Percentiles rank a stretch among this genome's conserved stretches.
phyloP scores from a whole-genome alignment of 2,329 filamentous ascomycete genomes.

The Monosporascus sp. region DNA sequence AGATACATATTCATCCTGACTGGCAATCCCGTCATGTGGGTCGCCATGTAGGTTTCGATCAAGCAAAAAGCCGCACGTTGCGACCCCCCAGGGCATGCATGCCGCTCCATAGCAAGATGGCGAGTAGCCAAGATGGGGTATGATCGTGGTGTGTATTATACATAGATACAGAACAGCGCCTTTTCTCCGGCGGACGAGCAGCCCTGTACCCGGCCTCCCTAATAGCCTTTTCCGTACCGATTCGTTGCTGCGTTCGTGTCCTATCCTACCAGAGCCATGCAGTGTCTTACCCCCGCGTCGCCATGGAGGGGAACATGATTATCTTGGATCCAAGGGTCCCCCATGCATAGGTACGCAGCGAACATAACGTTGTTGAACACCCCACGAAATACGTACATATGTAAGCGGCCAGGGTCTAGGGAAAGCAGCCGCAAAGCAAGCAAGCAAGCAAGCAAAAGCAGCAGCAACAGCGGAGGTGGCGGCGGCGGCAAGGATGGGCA shows the following conservation, averaged over 20 bases:
- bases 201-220: background rate
- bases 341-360: background rate
- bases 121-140: background rate
- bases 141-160: too few species aligned
- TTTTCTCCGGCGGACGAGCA: background rate
- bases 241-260: background rate
- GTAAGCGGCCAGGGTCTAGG: background rate
- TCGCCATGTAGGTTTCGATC: slow-evolving; percentile 18
- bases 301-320: too few species aligned
- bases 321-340: background rate
- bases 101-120: slow-evolving; percentile 8
- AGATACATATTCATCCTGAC: slow-evolving; percentile 7
- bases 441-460: background rate
- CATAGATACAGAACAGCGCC: too few species aligned
- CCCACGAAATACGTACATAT: slow-evolving; percentile 1
- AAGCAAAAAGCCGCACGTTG: slow-evolving; percentile 23
- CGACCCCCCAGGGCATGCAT: slow-evolving; percentile 10
- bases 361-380: background rate
- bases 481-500: slow-evolving; percentile 3
- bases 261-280: background rate
- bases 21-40: slow-evolving; percentile 9
- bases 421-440: slow-evolving; percentile 9
- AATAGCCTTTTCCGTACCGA: background rate
- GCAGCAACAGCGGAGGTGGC: background rate
- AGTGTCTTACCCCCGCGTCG: too few species aligned